A percentile compares a stretch with the other conserved stretches of the same genome.
Conservation (phyloP, 225 moss, liverwort and hornwort genomes). For the Polytrichum formosum region DNA sequence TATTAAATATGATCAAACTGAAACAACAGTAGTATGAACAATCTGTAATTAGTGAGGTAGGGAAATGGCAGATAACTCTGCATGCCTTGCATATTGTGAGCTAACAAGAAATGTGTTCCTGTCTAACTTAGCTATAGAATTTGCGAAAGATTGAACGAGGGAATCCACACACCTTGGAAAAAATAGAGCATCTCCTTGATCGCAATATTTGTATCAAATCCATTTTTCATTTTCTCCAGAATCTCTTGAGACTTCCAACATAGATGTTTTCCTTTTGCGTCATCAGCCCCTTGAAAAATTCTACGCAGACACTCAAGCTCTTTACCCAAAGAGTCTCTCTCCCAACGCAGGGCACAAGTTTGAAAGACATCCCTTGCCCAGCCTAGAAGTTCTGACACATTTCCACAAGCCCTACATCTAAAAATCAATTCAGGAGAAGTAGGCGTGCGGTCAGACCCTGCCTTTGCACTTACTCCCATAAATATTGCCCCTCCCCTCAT, state of each 20-base stretch:
- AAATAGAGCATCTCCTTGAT: conserved; percentile 56
- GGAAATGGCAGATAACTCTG: not conserved
- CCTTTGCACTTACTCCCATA: conserved; percentile 50
- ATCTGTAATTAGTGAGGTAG: not conserved
- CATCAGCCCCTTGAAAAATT: conserved; percentile 56
- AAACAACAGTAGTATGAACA: not conserved
- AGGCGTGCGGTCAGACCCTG: conserved; percentile 34
- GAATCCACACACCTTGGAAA: conserved; percentile 45
- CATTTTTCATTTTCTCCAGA: conserved; percentile 59
- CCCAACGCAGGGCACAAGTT: conserved; percentile 64
- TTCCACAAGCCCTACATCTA: conserved; percentile 66
- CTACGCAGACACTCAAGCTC: conserved; percentile 59
- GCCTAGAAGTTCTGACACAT: conserved; percentile 62
- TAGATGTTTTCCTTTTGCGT: conserved; percentile 46
- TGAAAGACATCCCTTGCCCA: conserved; percentile 74
- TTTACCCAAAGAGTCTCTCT: conserved; percentile 50
- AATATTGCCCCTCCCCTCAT: conserved; percentile 59
- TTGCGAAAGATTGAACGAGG: too few species aligned
- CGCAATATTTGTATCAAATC: conserved; percentile 49
- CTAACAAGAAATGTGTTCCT: too few species aligned
- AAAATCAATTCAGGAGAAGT: conserved; percentile 51
- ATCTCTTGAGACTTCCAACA: conserved; percentile 62
- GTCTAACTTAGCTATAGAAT: too few species aligned
- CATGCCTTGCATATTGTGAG: too few species aligned
- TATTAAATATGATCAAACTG: not conserved